phyloP scores from a whole-genome alignment of 345 rosid genomes.

The Dimocarpus longan region DNA sequence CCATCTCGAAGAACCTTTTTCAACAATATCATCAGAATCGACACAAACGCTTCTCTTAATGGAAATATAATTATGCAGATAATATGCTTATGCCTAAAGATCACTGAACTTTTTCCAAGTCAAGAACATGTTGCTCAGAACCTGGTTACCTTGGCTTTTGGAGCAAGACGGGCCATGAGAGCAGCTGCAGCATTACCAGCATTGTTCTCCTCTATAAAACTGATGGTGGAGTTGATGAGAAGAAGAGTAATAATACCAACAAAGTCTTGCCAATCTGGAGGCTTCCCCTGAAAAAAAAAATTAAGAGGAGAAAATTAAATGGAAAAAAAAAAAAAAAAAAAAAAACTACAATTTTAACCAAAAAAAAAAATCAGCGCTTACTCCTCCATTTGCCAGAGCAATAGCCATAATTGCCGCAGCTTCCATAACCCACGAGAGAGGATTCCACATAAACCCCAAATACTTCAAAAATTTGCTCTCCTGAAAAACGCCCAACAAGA shows the following conservation, averaged over 20 bases:
- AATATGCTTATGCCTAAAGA: background rate
- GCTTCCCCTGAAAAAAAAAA: conserved; percentile 65
- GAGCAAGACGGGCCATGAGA: conserved; percentile 97
- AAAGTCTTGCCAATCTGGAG: conserved; percentile 99
- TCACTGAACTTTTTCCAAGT: background rate
- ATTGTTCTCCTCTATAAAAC: conserved; percentile 95
- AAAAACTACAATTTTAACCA: background rate
- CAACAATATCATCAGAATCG: conserved; percentile 15
- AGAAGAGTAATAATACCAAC: conserved; percentile 92
- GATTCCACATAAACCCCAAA: conserved; percentile 99
- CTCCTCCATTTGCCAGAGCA: conserved; percentile 99
- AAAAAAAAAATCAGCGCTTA: conserved; percentile 39
- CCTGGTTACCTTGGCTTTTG: conserved; percentile 79
- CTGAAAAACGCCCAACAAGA: conserved; percentile 39
- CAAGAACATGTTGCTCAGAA: conserved; percentile 9
- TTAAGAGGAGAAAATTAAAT: conserved; percentile 4
- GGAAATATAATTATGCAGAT: background rate
- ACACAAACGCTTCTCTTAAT: background rate
- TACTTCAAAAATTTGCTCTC: conserved; percentile 90
- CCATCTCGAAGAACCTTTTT: conserved; percentile 93
- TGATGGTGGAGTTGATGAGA: conserved; percentile 91
- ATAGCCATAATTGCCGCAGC: conserved; percentile 99
- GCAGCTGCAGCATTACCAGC: conserved; percentile 99
- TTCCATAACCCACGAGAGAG: conserved; percentile 99
- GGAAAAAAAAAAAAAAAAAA: too few species aligned